Evolutionary conservation across 2,329 filamentous ascomycete species (phyloP), one percentile per base, ranked within the genome.

Genomic region (Parastagonospora avenae): DNA sequence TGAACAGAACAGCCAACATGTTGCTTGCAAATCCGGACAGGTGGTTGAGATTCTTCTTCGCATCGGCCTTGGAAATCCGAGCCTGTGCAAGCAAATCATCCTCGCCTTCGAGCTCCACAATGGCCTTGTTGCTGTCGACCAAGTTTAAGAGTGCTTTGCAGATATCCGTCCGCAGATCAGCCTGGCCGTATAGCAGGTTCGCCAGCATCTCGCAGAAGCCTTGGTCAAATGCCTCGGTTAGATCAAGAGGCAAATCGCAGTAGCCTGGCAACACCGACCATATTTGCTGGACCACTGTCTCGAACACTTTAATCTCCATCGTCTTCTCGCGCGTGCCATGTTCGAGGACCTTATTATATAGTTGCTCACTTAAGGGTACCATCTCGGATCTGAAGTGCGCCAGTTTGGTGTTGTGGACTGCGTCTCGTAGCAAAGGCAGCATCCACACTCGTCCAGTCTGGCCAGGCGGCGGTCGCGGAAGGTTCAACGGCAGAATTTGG

Each of bases 271-370:
- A 82, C 44, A 90, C 88, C 0, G 91, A 91, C 94, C 94, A 99
- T 36, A 93, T 92, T 70, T 99, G 94, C 62, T 95, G 89, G 8
- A 99, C 91, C 4, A 99, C 80, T 0, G 94, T 97, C 76, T 99
- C 93, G 71, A 94, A 99, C 52, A 99, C 95, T 80, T 99, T 99
- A 69, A 94, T 84, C 72, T 97, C 92, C 83, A 96, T 92, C 0
- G 91, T 94, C 80, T 96, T 97, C 68, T 93, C 90, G 11, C 85
- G 86, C 16, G 84, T 79, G 11, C 89, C 90, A 64, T 95, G 89
- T 55, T 96, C 88, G 40, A 96, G 79, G 4, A 97, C 90, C 59
- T 85, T 86, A 71, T 97, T 91, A 73, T 93, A 97, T 80, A 99
- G 90, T 42, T 84, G 77, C 71, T 96, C 90, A 70, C 93, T 97